Conservation (phyloP, 345 rosid genomes). For the Murraya koenigii region DNA sequence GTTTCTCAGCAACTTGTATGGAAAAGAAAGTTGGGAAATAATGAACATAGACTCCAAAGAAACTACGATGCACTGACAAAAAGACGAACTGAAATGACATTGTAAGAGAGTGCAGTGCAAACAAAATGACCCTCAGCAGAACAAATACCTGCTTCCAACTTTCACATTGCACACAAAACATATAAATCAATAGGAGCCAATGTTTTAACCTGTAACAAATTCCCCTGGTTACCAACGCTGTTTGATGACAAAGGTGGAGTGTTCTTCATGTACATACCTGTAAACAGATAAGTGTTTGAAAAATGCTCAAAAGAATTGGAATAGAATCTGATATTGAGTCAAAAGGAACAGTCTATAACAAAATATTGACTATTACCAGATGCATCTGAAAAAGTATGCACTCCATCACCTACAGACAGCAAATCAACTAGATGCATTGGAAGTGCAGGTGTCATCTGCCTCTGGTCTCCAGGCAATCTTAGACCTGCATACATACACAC, state of each 20-base stretch:
- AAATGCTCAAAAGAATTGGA: neutral
- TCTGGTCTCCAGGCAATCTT: slow-evolving; percentile 76
- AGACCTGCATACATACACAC: slow-evolving; percentile 47
- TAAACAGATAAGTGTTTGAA: slow-evolving; percentile 5
- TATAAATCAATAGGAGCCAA: slow-evolving; percentile 3
- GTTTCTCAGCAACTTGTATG: neutral
- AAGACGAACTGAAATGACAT: neutral
- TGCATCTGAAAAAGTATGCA: slow-evolving; percentile 53
- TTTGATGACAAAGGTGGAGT: slow-evolving; percentile 58
- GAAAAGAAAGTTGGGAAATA: neutral
- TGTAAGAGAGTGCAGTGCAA: neutral
- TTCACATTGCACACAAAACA: neutral
- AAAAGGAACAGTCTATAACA: neutral
- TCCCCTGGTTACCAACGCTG: slow-evolving; percentile 55
- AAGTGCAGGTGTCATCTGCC: slow-evolving; percentile 73
- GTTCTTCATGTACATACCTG: slow-evolving; percentile 71
- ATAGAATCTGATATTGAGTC: slow-evolving; percentile 3
- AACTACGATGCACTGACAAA: neutral
- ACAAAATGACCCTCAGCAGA: neutral
- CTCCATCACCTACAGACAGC: slow-evolving; percentile 53
- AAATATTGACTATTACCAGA: slow-evolving; percentile 39
- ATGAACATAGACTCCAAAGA: neutral
- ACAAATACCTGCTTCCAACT: neutral
- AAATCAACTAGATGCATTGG: slow-evolving; percentile 85
- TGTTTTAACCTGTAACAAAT: slow-evolving; percentile 65